Evolutionary conservation across 768 basidiomycete genomes (phyloP).

Genomic region (Leccinum fibrillosum): DNA sequence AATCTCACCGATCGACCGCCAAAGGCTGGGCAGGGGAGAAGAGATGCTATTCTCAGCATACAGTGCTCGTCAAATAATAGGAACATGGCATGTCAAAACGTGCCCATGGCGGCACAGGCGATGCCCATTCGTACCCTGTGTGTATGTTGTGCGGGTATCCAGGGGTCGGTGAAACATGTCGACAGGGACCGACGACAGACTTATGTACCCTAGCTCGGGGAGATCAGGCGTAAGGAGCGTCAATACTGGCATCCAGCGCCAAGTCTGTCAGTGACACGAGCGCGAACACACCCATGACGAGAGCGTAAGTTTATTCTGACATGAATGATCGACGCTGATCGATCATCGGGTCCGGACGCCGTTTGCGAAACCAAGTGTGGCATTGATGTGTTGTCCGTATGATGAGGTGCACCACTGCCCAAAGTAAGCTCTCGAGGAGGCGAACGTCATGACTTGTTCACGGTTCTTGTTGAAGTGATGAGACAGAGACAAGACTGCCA

Average conservation of each 20-base stretch:
- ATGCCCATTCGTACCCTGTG: constrained; percentile 44
- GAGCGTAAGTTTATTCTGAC: no score
- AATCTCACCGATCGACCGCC: not conserved
- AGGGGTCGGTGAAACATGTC: not conserved
- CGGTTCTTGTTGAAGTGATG: constrained; percentile 51
- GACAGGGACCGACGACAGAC: not conserved
- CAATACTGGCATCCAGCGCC: constrained; percentile 42
- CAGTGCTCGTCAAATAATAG: not conserved
- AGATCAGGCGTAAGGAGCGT: constrained; percentile 42
- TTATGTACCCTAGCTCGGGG: constrained; percentile 46
- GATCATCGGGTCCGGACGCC: constrained; percentile 30
- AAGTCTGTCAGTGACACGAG: constrained; percentile 28
- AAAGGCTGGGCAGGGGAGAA: no score
- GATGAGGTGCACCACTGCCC: constrained; percentile 59
- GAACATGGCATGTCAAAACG: not conserved
- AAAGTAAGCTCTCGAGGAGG: constrained; percentile 51
- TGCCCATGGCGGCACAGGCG: constrained; percentile 46
- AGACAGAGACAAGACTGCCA: constrained; percentile 39
- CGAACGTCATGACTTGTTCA: constrained; percentile 52
- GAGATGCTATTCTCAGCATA: not conserved
- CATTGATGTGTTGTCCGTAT: constrained; percentile 48
- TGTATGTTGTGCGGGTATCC: not conserved
- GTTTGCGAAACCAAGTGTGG: constrained; percentile 43
- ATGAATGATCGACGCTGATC: no score
- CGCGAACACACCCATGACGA: not conserved